phyloP scores from a whole-genome alignment of 495 filamentous ascomycete species.

The Daldinia decipiens region DNA sequence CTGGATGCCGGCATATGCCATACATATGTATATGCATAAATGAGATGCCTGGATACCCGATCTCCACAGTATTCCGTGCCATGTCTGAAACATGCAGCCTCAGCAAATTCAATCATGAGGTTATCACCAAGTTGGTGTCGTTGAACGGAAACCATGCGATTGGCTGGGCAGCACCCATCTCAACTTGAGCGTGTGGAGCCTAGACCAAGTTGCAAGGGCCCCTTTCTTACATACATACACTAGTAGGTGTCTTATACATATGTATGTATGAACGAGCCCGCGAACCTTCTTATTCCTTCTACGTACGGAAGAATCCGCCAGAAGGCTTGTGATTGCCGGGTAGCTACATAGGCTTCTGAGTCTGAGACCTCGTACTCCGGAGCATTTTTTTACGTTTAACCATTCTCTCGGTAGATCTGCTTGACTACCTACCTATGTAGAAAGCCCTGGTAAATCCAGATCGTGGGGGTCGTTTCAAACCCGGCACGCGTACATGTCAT shows the following conservation, averaged over 20 bases:
- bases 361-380: slow-evolving; percentile 16
- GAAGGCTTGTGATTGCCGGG: slow-evolving; percentile 4
- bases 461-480: slow-evolving; percentile 14
- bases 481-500: not conserved
- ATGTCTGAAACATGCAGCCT: slow-evolving; percentile 5
- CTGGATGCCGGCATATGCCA: not conserved
- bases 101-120: not conserved
- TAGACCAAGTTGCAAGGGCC: not conserved
- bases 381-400: slow-evolving; percentile 26
- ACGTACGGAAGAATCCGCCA: not conserved
- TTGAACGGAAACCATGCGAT: not conserved
- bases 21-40: not conserved
- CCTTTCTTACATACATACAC: not conserved
- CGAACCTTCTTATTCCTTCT: not conserved
- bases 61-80: not conserved
- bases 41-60: not conserved
- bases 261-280: not conserved
- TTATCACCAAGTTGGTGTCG: slow-evolving; percentile 1
- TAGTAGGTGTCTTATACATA: not conserved
- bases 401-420: slow-evolving; percentile 23
- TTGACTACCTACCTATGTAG: not conserved
- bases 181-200: slow-evolving; percentile 1
- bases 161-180: not conserved
- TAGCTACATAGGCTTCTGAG: not conserved
- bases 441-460: slow-evolving; percentile 18